These are phyloP conservation scores for Plasmodium cynomolgi DNA, from an alignment of 169 alveolate genomes.

Conservation along the genomic window DNA sequence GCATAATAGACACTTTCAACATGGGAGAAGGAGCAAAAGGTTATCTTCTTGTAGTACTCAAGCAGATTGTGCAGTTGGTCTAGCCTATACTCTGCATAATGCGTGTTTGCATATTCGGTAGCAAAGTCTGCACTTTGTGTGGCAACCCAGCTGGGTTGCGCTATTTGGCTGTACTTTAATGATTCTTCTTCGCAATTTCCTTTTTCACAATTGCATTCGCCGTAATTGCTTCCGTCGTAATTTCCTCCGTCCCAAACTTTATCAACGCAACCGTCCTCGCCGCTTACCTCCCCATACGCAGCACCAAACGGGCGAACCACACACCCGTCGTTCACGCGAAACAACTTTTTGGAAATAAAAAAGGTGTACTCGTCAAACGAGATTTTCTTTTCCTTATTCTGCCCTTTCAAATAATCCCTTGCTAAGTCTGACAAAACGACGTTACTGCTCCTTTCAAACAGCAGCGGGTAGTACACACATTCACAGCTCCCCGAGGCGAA, in stretches of 20 bases:
- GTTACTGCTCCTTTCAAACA: constrained; percentile 31
- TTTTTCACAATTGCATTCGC: not conserved
- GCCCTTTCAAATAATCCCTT: constrained; percentile 19
- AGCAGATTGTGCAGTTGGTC: constrained; percentile 23
- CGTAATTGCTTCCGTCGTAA: not conserved
- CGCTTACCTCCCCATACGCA: not conserved
- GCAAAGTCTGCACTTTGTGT: not conserved
- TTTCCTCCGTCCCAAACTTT: not conserved
- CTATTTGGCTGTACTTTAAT: not conserved
- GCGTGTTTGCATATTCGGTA: constrained; percentile 21
- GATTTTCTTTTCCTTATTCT: constrained; percentile 15
- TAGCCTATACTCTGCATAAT: constrained; percentile 26
- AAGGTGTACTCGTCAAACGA: constrained; percentile 42
- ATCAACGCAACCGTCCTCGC: not conserved
- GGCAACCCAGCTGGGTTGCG: no score
- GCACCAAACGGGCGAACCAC: not conserved
- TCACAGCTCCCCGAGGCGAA: constrained; percentile 22
- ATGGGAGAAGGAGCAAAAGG: not conserved
- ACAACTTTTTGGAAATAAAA: constrained; percentile 40
- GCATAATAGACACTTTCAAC: constrained; percentile 42
- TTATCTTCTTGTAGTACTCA: constrained; percentile 2
- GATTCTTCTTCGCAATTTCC: not conserved
- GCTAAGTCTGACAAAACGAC: constrained; percentile 37
- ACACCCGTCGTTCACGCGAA: not conserved
- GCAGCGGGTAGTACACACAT: constrained; percentile 19